Base-by-base conservation (phyloP, 106 monocot genomes). In the Hemerocallis citrina region DNA sequence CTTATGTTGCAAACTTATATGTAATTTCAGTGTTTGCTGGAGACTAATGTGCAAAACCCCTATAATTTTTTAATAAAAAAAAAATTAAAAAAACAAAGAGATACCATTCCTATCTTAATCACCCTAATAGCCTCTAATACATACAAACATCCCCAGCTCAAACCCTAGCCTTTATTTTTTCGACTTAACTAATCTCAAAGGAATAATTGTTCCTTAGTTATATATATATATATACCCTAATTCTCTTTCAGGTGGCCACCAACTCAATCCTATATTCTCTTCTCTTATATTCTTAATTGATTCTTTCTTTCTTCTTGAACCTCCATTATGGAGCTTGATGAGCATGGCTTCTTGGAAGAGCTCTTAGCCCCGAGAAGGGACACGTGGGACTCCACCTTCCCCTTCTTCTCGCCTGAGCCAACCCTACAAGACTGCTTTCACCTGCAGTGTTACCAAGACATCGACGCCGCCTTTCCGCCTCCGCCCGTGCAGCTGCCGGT, bases 271-370 rank as follows among this genome's bases (percentile, higher is more conserved):
- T 21, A 12, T 27, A 27, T 27, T 54, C 54, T 54, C 11, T 54
- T 29, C 54, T 54, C 30, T 29, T 10, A 5, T 24, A 3, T 38
- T 11, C 37, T 6, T 38, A 6, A 6, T 11, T 11, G 11, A 38
- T 38, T 11, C 37, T 6, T 38, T 38, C 37, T 38, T 38, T 38
- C 37, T 38, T 38, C 37, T 38, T 38, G 5, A 38, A 11, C 7
- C 58, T 20, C 4, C 3, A 1, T 3, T 13, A 90, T 90, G 90
- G 95, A 96, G 81, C 64, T 96, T 11, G 90, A 96, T 43, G 95
- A 90, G 45, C 83, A 86, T 63, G 74, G 76, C 7, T 96, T 96
- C 72, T 52, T 96, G 55, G 90, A 96, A 50, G 95, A 90, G 69
- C 73, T 96, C 7, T 57, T 96, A 2, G 63, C 86, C 0, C 44